A percentile compares a stretch with the other conserved stretches of the same genome.
Evolutionary conservation across 192 early-diverging fungal species (phyloP).

Genomic region (Coemansia sp.): DNA sequence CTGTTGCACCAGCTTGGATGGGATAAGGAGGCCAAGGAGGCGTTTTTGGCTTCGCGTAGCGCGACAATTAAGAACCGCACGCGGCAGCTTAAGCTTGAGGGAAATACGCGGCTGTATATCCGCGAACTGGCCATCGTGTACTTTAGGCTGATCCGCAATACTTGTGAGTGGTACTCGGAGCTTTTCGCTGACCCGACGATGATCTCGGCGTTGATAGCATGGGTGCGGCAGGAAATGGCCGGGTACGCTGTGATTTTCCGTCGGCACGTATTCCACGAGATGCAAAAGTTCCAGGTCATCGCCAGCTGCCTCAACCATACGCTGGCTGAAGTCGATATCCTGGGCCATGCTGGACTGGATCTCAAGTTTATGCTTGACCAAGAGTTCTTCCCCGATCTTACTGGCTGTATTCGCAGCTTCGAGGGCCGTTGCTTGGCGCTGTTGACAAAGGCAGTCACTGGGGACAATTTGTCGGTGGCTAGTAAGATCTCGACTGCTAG

Average conservation of each 20-base stretch:
- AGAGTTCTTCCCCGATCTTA: conserved; percentile 76
- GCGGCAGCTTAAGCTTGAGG: conserved; percentile 83
- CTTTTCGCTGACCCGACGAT: conserved; percentile 88
- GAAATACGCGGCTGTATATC: conserved; percentile 84
- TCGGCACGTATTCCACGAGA: conserved; percentile 84
- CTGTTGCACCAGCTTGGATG: conserved; percentile 73
- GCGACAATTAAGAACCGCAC: conserved; percentile 70
- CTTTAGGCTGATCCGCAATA: conserved; percentile 91
- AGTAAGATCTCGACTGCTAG: conserved; percentile 46
- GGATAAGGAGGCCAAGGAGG: conserved; percentile 74
- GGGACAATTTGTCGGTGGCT: conserved; percentile 70
- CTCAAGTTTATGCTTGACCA: conserved; percentile 82
- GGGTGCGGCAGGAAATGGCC: conserved; percentile 86
- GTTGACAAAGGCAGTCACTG: conserved; percentile 66
- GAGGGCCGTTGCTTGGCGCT: conserved; percentile 63
- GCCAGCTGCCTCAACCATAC: conserved; percentile 81
- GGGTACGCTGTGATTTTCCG: conserved; percentile 84
- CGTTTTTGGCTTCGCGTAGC: conserved; percentile 80
- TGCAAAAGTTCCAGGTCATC: conserved; percentile 79
- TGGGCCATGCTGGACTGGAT: conserved; percentile 85
- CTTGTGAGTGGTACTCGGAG: conserved; percentile 93
- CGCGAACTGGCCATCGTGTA: conserved; percentile 83
- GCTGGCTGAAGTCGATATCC: conserved; percentile 74
- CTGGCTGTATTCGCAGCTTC: conserved; percentile 70
- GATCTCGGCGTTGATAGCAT: conserved; percentile 92